Conservation (phyloP, 2,329 filamentous ascomycete genomes). For the Lecanicillium sp. region DNA sequence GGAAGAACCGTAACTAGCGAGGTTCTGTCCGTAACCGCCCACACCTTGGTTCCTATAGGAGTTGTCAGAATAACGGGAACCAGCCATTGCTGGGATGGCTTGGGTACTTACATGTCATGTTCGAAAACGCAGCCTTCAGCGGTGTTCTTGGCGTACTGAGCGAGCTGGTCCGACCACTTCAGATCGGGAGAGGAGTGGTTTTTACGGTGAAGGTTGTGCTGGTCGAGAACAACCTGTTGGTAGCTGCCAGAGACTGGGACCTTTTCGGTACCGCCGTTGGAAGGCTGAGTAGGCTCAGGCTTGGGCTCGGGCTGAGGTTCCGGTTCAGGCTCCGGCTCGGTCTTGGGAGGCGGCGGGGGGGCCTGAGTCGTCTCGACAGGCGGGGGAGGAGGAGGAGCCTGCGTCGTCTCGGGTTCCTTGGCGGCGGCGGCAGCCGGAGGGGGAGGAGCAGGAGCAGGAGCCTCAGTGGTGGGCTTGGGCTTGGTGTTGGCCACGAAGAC, state of each 20-base stretch:
- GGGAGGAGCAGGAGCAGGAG: conserved; percentile 11
- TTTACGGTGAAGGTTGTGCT: conserved; percentile 80
- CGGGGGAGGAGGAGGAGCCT: conserved; percentile 11
- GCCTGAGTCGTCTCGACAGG: conserved; percentile 7
- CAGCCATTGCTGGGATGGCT: background rate
- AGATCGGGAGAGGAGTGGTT: conserved; percentile 69
- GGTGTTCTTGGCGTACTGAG: conserved; percentile 53
- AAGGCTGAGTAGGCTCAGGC: conserved; percentile 9
- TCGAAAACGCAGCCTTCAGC: conserved; percentile 63
- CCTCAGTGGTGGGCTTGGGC: conserved; percentile 9
- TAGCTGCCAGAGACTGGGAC: conserved; percentile 17
- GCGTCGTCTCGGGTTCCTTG: conserved; percentile 12
- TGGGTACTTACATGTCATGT: conserved; percentile 64
- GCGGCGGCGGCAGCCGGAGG: conserved; percentile 24
- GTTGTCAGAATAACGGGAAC: conserved; percentile 24
- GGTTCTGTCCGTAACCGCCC: conserved; percentile 82
- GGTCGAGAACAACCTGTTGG: conserved; percentile 43
- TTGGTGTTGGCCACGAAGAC: conserved; percentile 16
- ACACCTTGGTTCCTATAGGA: conserved; percentile 42
- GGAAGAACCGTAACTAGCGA: conserved; percentile 55
- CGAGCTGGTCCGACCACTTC: conserved; percentile 58
- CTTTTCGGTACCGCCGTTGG: conserved; percentile 10
- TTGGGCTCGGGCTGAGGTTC: conserved; percentile 6
- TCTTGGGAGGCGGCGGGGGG: conserved; percentile 7
- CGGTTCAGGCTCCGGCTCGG: conserved; percentile 10